These are phyloP conservation scores for Lophium mytilinum DNA, from an alignment of 495 filamentous ascomycete species.

Conservation along the genomic window DNA sequence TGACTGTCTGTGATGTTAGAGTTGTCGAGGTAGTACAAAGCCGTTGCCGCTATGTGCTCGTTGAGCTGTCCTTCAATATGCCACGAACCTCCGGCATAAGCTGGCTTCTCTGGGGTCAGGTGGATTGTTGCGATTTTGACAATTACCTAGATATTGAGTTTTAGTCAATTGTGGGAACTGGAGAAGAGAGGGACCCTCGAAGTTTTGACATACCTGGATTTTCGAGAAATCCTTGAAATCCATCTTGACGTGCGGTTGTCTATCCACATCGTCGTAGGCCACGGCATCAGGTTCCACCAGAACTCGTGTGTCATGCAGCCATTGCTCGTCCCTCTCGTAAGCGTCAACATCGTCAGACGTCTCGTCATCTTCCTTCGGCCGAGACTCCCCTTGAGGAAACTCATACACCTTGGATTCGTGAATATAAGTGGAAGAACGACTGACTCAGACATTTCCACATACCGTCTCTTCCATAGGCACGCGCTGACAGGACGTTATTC, in stretches of 20 bases:
- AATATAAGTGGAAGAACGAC: no score
- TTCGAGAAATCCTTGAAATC: no score
- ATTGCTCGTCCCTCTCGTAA: not conserved
- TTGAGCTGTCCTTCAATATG: not conserved
- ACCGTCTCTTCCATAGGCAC: not conserved
- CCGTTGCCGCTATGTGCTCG: not conserved
- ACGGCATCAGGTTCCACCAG: not conserved
- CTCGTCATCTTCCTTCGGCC: not conserved
- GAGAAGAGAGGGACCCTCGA: no score
- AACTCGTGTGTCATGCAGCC: not conserved
- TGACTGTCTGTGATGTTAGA: not conserved
- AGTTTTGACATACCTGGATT: no score
- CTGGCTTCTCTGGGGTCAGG: not conserved
- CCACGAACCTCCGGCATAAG: not conserved
- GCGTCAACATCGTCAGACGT: not conserved
- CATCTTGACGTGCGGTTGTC: no score
- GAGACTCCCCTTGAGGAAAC: not conserved
- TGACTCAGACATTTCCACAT: no score
- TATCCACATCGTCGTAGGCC: no score
- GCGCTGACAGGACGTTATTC: not conserved
- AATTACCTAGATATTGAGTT: not conserved
- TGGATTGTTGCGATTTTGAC: not conserved
- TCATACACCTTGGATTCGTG: not conserved
- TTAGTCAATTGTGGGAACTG: no score
- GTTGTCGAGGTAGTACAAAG: not conserved